phyloP scores from a whole-genome alignment of 495 filamentous ascomycete species.

The Platismatia glauca region DNA sequence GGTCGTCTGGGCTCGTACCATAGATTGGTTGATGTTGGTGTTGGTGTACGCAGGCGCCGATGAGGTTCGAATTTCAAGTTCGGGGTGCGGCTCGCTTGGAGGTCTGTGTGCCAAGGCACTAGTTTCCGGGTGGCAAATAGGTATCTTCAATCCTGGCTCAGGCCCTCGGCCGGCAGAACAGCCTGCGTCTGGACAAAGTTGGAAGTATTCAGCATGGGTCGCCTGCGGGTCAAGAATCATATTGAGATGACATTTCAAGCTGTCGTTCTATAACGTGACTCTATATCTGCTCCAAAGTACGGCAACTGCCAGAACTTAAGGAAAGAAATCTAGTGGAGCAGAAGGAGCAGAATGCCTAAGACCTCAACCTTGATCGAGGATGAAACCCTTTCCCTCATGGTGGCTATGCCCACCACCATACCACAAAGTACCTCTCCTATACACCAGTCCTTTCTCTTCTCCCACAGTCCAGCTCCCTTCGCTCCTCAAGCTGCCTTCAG shows the following conservation, averaged over 20 bases:
- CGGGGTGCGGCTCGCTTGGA: conserved; percentile 13
- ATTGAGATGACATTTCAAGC: too few relatives aligned
- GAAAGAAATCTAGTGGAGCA: not conserved
- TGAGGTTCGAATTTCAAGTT: conserved; percentile 2
- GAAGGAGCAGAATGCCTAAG: not conserved
- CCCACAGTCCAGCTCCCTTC: conserved; percentile 63
- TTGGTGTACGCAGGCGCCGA: not conserved
- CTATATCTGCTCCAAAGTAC: not conserved
- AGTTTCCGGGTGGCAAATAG: not conserved
- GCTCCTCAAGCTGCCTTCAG: conserved; percentile 29
- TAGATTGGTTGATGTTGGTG: conserved; percentile 1
- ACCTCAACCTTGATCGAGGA: not conserved
- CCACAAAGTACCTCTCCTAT: conserved; percentile 63
- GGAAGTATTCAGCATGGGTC: too few relatives aligned
- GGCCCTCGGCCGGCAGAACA: not conserved
- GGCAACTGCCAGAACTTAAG: not conserved
- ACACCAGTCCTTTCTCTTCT: conserved; percentile 64
- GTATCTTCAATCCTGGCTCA: too few relatives aligned
- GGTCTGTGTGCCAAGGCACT: conserved; percentile 2
- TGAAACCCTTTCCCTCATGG: conserved; percentile 49
- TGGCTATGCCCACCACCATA: conserved; percentile 70
- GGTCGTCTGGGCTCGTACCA: conserved; percentile 16
- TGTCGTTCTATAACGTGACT: not conserved
- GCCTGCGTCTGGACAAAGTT: not conserved
- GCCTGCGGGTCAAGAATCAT: too few relatives aligned